A percentile compares a stretch with the other conserved stretches of the same genome.
These are phyloP conservation scores for Filobasidium wieringae DNA, from an alignment of 768 basidiomycete species.

Conservation along the genomic window DNA sequence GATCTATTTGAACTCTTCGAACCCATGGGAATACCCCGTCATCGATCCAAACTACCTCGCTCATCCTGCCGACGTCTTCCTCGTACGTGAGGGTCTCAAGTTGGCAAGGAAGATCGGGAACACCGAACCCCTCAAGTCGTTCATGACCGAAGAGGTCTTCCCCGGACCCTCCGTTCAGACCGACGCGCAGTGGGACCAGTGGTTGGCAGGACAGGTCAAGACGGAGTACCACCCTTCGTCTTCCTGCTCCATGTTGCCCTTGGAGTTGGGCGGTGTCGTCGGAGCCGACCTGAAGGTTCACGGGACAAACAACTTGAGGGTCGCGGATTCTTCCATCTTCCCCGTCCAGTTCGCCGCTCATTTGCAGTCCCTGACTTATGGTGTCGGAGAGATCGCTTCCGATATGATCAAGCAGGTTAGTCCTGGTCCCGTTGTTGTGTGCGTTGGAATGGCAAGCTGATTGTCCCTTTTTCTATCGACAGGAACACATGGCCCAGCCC, in stretches of 20 bases:
- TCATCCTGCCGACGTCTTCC: conserved; percentile 45
- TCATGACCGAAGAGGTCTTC: conserved; percentile 44
- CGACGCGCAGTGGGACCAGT: conserved; percentile 51
- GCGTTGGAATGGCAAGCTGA: background rate
- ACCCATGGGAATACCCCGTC: conserved; percentile 51
- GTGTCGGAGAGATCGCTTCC: conserved; percentile 13
- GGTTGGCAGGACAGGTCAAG: conserved; percentile 42
- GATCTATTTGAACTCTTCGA: conserved; percentile 51
- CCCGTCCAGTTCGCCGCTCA: conserved; percentile 49
- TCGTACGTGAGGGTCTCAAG: conserved; percentile 53
- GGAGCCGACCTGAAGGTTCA: conserved; percentile 50
- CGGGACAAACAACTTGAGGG: conserved; percentile 47
- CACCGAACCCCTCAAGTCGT: conserved; percentile 46
- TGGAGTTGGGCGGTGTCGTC: conserved; percentile 50
- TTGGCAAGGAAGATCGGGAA: conserved; percentile 50
- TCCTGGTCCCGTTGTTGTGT: background rate
- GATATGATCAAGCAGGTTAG: conserved; percentile 16
- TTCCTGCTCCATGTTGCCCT: conserved; percentile 52
- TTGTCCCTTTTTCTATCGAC: background rate
- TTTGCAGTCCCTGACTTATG: conserved; percentile 37
- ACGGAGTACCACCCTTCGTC: conserved; percentile 50
- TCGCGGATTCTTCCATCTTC: conserved; percentile 45
- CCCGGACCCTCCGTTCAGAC: conserved; percentile 48
- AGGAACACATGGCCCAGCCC: conserved; percentile 35
- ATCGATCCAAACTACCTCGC: conserved; percentile 59